Conservation (phyloP, 345 rosid genomes). For the Ceriops tagal region DNA sequence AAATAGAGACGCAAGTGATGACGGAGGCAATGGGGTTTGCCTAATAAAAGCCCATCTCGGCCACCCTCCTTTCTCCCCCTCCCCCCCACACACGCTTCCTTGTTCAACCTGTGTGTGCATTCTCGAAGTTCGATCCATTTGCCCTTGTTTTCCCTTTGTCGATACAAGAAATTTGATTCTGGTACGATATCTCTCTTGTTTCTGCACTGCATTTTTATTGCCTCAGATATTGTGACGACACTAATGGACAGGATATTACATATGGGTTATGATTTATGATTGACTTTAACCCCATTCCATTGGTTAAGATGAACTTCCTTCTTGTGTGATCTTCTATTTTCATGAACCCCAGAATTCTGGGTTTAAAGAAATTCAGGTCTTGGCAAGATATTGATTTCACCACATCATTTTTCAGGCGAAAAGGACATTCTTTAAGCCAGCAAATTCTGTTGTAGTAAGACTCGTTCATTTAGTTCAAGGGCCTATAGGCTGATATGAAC, state of each 20-base stretch:
- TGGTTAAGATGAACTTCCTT: too few relatives aligned
- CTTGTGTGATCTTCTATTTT: too few relatives aligned
- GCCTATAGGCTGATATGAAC: too few relatives aligned
- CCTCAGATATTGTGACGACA: too few relatives aligned
- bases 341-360: too few relatives aligned
- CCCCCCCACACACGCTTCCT: not conserved
- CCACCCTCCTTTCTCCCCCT: conserved; percentile 32
- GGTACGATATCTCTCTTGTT: conserved; percentile 26
- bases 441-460: too few relatives aligned
- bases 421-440: too few relatives aligned
- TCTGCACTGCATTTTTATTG: conserved; percentile 1
- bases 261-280: conserved; percentile 9
- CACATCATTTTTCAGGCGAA: too few relatives aligned
- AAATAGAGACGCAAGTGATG: not conserved
- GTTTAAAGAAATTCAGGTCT: too few relatives aligned
- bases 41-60: conserved; percentile 35
- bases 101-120: conserved; percentile 3
- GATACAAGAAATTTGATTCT: conserved; percentile 8
- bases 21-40: conserved; percentile 6
- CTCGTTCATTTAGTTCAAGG: too few relatives aligned
- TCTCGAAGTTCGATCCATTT: not conserved
- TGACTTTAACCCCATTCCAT: not conserved
- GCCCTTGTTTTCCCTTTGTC: not conserved
- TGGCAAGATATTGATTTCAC: too few relatives aligned
- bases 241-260: not conserved